These are phyloP conservation scores for Omphalotus guepiniiformis DNA, from an alignment of 768 basidiomycete genomes.

Conservation along the genomic window DNA sequence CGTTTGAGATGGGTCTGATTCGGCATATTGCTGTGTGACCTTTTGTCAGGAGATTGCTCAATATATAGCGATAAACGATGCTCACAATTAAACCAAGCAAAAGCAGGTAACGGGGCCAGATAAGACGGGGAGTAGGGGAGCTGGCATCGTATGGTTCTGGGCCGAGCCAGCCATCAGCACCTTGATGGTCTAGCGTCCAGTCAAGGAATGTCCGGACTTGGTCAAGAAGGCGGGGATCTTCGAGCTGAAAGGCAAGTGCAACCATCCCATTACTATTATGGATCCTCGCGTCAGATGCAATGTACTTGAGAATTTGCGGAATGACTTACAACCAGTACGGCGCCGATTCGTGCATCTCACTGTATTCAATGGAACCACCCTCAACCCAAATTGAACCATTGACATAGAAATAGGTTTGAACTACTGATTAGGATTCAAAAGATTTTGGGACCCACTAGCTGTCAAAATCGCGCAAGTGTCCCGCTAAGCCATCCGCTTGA, in stretches of 20 bases:
- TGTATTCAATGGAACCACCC: constrained; percentile 39
- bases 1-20: constrained; percentile 34
- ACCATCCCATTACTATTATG: constrained; percentile 35
- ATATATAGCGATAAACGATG: neutral
- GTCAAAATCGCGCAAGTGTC: constrained; percentile 37
- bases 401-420: constrained; percentile 15
- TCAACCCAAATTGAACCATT: constrained; percentile 41
- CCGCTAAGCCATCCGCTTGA: constrained; percentile 37
- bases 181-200: constrained; percentile 33
- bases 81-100: constrained; percentile 34
- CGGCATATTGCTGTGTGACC: constrained; percentile 35
- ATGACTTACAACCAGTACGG: constrained; percentile 41
- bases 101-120: constrained; percentile 40
- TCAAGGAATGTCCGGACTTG: constrained; percentile 36
- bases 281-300: neutral
- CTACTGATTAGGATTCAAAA: neutral
- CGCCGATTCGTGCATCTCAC: constrained; percentile 39
- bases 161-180: constrained; percentile 38
- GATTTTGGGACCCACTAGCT: constrained; percentile 26
- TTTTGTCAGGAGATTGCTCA: neutral
- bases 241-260: constrained; percentile 36
- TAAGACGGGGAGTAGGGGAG: constrained; percentile 31
- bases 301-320: neutral
- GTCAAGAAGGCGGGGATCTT: constrained; percentile 31
- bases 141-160: constrained; percentile 34